Base-by-base conservation (phyloP, 306 rosid species). In the Medicago arabica region DNA sequence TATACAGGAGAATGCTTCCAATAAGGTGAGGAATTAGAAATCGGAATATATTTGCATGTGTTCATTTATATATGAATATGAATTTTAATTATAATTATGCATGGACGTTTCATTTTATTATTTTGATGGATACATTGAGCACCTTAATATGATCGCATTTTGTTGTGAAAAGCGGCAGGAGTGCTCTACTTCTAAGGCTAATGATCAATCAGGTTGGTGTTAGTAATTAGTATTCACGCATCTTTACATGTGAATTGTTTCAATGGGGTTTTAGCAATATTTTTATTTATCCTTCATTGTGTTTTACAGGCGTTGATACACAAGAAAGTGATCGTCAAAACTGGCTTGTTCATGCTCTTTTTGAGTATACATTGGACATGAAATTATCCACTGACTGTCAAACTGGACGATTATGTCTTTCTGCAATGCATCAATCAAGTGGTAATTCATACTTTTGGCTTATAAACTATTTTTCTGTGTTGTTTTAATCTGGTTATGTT, bases 311-410 rank as follows among this genome's bases (percentile, higher is more conserved):
- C 69, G 79, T 62, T 69, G 75, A 67, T 62, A 50, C 75, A 44
- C 77, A 64, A 55, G 84, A 72, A 61, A 71, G 75, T 72, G 78
- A 46, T 55, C 46, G 31, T 55, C 47, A 71, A 69, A 72, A 71
- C 67, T 87, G 93, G 84, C 71, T 87, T 46, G 83, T 86, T 77
- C 96, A 89, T 74, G 83, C 80, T 74, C 91, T 95, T 71, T 72
- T 85, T 72, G 98, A 90, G 87, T 77, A 80, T 67, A 72, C 89
- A 80, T 73, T 87, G 85, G 97, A 90, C 67, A 85, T 95, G 96
- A 90, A 95, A 79, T 77, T 95, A 83, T 90, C 93, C 6, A 31
- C 84, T 40, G 71, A 79, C 71, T 3, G 64, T 86, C 88, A 78
- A 80, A 80, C 77, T 75, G 93, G 90, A 78, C 84, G 77, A 75